A percentile compares a stretch with the other conserved stretches of the same genome.
Conservation (phyloP, 2,329 filamentous ascomycete genomes). For the Ophiostoma perfectum region DNA sequence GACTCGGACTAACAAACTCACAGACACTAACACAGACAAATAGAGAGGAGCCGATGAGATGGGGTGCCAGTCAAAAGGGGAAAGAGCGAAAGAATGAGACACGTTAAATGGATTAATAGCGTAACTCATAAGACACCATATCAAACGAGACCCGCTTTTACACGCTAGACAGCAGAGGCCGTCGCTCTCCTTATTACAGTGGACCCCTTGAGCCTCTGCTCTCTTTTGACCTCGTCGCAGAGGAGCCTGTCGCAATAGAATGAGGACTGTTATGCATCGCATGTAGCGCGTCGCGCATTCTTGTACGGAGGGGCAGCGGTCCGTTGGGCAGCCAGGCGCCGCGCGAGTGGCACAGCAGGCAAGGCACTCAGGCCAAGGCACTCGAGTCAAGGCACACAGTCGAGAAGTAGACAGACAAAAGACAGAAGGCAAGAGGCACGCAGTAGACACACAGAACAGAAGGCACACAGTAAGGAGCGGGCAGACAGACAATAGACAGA, state of each 20-base stretch:
- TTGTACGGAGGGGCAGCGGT: not conserved
- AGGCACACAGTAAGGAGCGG: no score
- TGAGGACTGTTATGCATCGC: conserved; percentile 1
- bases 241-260: not conserved
- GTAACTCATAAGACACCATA: not conserved
- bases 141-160: not conserved
- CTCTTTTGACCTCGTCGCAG: not conserved
- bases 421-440: no score
- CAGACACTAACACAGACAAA: not conserved
- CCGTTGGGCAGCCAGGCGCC: no score
- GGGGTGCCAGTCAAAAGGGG: not conserved
- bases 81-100: not conserved
- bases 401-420: no score
- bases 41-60: not conserved
- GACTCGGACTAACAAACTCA: not conserved
- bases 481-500: no score
- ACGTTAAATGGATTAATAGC: no score
- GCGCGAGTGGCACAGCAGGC: no score
- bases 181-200: conserved; percentile 2
- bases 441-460: no score
- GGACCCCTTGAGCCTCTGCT: conserved; percentile 9
- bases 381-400: no score
- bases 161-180: conserved; percentile 1
- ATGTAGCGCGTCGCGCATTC: not conserved
- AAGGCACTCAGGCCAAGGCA: no score